These are phyloP conservation scores for Trichoderma endophyticum DNA, from an alignment of 2,329 filamentous ascomycete species.

Conservation along the genomic window DNA sequence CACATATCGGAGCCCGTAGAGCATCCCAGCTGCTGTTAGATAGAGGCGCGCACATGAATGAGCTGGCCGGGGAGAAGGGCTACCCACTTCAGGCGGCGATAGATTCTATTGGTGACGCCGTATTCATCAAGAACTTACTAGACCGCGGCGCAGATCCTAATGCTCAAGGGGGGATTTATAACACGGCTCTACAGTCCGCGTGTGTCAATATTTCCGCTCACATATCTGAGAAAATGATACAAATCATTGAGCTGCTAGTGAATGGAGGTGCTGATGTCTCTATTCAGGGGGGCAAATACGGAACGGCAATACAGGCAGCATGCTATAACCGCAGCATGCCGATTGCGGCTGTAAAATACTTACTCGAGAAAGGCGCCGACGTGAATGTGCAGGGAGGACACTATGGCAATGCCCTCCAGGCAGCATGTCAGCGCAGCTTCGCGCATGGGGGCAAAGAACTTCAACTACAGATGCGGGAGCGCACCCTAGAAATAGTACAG, in stretches of 20 bases:
- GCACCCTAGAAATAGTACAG: not conserved
- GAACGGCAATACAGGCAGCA: not conserved
- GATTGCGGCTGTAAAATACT: not conserved
- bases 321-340: not conserved
- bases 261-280: not conserved
- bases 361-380: not conserved
- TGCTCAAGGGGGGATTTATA: not conserved
- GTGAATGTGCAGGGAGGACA: not conserved
- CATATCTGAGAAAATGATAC: too few relatives aligned
- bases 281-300: not conserved
- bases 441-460: too few relatives aligned
- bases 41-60: not conserved
- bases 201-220: not conserved
- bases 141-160: not conserved
- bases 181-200: not conserved
- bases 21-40: not conserved
- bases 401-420: not conserved
- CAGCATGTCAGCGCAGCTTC: not conserved
- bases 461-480: not conserved
- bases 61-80: not conserved
- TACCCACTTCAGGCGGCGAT: not conserved
- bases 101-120: rapidly evolving
- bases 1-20: too few relatives aligned
- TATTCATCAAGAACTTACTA: not conserved
- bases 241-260: not conserved